Evolutionary conservation across 106 monocot species (phyloP).

Genomic region (Platanthera zijinensis): DNA sequence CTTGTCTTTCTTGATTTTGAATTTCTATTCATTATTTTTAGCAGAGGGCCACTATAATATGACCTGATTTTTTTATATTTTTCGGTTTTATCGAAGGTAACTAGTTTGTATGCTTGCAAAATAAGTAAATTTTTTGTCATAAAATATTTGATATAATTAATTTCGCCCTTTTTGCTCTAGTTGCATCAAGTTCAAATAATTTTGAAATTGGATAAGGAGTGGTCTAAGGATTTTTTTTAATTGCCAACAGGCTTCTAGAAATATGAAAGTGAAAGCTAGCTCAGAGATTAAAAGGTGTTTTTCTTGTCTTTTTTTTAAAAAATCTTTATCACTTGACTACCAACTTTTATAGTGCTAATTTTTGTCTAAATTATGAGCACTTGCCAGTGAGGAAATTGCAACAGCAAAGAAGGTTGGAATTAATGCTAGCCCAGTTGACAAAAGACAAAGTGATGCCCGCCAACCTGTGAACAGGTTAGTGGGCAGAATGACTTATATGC

Average conservation of each 20-base stretch:
- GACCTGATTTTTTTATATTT: too few relatives aligned
- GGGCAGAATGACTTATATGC: neutral
- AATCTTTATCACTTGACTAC: neutral
- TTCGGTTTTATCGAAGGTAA: too few relatives aligned
- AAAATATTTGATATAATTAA: neutral
- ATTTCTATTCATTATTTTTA: too few relatives aligned
- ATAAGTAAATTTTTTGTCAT: too few relatives aligned
- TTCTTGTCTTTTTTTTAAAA: neutral
- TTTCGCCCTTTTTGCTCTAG: neutral
- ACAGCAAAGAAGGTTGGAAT: constrained; percentile 17
- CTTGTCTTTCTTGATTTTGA: too few relatives aligned
- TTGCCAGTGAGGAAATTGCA: constrained; percentile 14
- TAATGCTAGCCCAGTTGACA: constrained; percentile 11
- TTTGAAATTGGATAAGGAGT: neutral
- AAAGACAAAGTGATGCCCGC: constrained; percentile 8
- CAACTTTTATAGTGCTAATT: neutral
- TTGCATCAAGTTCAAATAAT: neutral
- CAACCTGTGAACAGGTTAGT: constrained; percentile 24
- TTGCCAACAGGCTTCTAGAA: constrained; percentile 34
- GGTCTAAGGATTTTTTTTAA: constrained; percentile 3
- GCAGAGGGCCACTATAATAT: too few relatives aligned
- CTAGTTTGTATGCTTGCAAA: too few relatives aligned
- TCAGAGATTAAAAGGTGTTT: constrained; percentile 38
- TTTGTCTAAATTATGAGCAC: constrained; percentile 3
- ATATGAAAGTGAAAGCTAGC: constrained; percentile 19